phyloP scores from a whole-genome alignment of 2,329 filamentous ascomycete genomes.

The Botrytis byssoidea region DNA sequence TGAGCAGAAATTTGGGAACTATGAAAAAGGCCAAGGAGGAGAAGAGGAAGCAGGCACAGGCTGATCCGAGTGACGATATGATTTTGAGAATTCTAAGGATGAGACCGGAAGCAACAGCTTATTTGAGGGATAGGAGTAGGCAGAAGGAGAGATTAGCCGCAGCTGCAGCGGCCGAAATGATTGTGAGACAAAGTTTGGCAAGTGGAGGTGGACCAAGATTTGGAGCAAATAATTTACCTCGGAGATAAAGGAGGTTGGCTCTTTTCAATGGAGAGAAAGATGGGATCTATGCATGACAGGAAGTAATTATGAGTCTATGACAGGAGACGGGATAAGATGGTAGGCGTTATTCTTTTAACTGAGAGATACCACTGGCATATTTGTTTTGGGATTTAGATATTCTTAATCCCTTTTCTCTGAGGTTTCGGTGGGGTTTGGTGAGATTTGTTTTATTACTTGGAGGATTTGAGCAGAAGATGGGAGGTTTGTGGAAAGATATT shows the following conservation, averaged over 20 bases:
- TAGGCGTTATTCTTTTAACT: slow-evolving; percentile 11
- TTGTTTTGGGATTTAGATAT: slow-evolving; percentile 2
- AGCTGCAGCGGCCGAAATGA: slow-evolving; percentile 85
- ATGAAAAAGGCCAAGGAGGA: slow-evolving; percentile 96
- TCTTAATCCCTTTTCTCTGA: background rate
- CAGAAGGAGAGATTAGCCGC: slow-evolving; percentile 93
- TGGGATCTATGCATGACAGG: background rate
- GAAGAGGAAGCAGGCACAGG: slow-evolving; percentile 91
- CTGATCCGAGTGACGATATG: slow-evolving; percentile 97
- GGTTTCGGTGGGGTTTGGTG: background rate
- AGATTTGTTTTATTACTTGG: background rate
- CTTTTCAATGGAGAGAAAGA: background rate
- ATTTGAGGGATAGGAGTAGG: slow-evolving; percentile 84
- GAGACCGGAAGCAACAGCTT: slow-evolving; percentile 83
- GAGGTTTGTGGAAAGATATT: background rate
- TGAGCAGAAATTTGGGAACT: slow-evolving; percentile 88
- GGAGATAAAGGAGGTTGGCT: slow-evolving; percentile 29
- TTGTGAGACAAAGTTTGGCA: slow-evolving; percentile 87
- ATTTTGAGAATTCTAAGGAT: slow-evolving; percentile 92
- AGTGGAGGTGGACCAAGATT: slow-evolving; percentile 45
- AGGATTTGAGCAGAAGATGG: background rate
- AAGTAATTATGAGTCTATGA: slow-evolving; percentile 12
- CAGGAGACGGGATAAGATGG: background rate
- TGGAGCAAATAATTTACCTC: slow-evolving; percentile 39
- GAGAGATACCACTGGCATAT: slow-evolving; percentile 16